Evolutionary conservation across 2,329 filamentous ascomycete genomes (phyloP), one percentile per base, ranked within the genome.

Genomic region (Phialophora tarda): DNA sequence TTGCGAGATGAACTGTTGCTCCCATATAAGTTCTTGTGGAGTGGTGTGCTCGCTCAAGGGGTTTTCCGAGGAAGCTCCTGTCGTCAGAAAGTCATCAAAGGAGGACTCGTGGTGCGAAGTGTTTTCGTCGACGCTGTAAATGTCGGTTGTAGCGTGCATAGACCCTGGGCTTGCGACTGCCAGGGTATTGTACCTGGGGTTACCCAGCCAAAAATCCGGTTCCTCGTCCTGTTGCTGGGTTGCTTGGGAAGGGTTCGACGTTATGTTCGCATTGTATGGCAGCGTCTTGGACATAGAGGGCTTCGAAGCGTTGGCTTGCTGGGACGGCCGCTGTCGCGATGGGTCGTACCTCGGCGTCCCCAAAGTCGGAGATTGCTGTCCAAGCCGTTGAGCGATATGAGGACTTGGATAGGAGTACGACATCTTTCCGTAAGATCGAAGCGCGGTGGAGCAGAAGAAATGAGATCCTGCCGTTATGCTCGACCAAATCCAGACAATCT

Each of bases 1-100:
- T 24, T 64, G 57, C 10, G 41, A 34, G 26, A 70, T 50, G 47
- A 69, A 69, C 14, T 69, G 60, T 30, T 63, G 67, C 56, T 68
- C 67, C 71, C 71, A 72, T 26, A 69, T 71, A 11, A 63, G 56
- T 30, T 71, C 69, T 48, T 72, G 69, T 10, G 71, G 71, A 32
- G 69, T 71, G n/a, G 69, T 71, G 58, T 71, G 69, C 23, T 70
- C 69, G 55, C 71, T 72, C 11, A 70, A 28, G 26, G 59, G 64
- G 55, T 70, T 68, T 41, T 71, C 71, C 12, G 70, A 70, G 24
- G 71, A 72, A 32, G 48, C 60, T 62, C 68, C 71, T 10, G 69
- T 67, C 2, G 69, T 71, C 51, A 70, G 48, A 59, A 70, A 62
- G 59, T 71, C 65, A 32, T 68, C 67, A 50, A 71, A 67, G 47